Evolutionary conservation across 768 basidiomycete genomes (phyloP).

Genomic region (Mycena olivaceomarginata): DNA sequence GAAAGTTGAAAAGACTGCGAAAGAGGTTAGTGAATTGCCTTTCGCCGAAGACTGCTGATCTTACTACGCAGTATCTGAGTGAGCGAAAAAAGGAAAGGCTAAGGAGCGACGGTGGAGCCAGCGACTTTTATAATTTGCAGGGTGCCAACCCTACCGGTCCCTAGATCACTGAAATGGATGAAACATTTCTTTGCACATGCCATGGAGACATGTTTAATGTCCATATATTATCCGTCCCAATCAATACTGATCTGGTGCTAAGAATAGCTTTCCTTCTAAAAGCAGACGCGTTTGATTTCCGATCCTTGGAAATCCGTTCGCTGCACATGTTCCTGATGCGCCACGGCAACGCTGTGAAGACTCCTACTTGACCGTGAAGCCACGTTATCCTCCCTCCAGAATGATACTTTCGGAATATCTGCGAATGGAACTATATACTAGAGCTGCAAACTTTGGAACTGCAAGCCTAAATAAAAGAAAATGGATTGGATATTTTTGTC

Average conservation of each 20-base stretch:
- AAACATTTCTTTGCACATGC: constrained; percentile 16
- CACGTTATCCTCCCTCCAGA: too few relatives aligned
- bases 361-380: too few relatives aligned
- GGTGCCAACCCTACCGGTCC: background rate
- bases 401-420: too few relatives aligned
- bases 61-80: constrained; percentile 43
- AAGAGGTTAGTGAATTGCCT: background rate
- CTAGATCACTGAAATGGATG: background rate
- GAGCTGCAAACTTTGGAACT: too few relatives aligned
- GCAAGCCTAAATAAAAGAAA: too few relatives aligned
- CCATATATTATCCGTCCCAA: background rate
- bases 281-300: too few relatives aligned
- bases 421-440: too few relatives aligned
- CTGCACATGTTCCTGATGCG: too few relatives aligned
- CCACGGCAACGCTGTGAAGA: too few relatives aligned
- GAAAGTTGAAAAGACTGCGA: constrained; percentile 26
- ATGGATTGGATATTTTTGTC: too few relatives aligned
- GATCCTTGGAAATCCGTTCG: too few relatives aligned
- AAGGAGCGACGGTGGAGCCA: background rate
- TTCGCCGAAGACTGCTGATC: background rate
- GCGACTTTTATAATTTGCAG: constrained; percentile 21
- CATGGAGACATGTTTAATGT: background rate
- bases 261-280: background rate
- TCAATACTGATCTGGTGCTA: background rate
- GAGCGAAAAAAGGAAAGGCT: constrained; percentile 30